A percentile compares a stretch with the other conserved stretches of the same genome.
Conservation (phyloP, 352 stramenopile species). For the Globisporangium mamillatum region DNA sequence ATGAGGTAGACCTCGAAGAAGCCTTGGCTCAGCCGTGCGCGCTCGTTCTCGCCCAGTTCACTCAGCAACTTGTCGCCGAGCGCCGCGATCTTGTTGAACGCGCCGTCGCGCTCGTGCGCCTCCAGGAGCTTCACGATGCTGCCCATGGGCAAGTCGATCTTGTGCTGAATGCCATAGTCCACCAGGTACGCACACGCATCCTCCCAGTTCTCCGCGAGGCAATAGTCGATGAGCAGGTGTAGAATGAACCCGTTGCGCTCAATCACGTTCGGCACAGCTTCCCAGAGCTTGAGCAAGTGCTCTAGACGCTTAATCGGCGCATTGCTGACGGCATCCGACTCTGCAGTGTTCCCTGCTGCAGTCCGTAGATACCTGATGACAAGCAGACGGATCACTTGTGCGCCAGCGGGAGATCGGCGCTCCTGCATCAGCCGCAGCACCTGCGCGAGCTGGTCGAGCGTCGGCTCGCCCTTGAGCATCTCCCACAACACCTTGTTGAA, state of each 20-base stretch:
- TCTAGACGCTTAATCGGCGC: conserved; percentile 22
- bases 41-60: not conserved
- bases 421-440: conserved; percentile 26
- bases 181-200: conserved; percentile 22
- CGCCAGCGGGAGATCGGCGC: conserved; percentile 9
- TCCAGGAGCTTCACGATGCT: conserved; percentile 23
- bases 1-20: conserved; percentile 25
- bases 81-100: conserved; percentile 11
- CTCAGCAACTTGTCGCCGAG: conserved; percentile 18
- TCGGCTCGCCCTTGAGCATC: conserved; percentile 27
- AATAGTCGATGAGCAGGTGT: conserved; percentile 41
- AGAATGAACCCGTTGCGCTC: conserved; percentile 42
- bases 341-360: not conserved
- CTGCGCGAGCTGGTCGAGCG: conserved; percentile 19
- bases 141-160: conserved; percentile 21
- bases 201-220: conserved; percentile 21
- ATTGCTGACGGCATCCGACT: not conserved
- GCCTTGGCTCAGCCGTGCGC: conserved; percentile 12
- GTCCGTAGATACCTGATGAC: conserved; percentile 14
- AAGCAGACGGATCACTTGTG: conserved; percentile 23
- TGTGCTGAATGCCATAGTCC: conserved; percentile 17
- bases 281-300: conserved; percentile 38
- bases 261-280: conserved; percentile 30
- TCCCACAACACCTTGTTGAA: conserved; percentile 36
- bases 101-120: conserved; percentile 10